Base-by-base conservation (phyloP, 345 rosid species). In the Barbarea vulgaris region DNA sequence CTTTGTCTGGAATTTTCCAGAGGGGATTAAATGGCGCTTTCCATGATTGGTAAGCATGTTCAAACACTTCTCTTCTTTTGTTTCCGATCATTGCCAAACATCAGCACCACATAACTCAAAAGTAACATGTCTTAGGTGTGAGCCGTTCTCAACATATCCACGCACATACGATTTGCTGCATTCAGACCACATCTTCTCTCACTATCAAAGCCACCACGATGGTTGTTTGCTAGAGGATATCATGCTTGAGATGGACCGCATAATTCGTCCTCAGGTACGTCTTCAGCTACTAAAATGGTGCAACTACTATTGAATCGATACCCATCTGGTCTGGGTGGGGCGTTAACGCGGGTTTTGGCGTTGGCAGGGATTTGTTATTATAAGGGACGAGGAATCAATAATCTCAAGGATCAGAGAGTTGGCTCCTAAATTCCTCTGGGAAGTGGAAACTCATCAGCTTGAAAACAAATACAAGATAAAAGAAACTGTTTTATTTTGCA, bases 131-230 rank as follows among this genome's bases (percentile, higher is more conserved):
- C 30, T 44, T 46, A 92, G 98, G 97, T 92, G 99, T 77, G 97
- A 92, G 77, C 85, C 99, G 36, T 92, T 95, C 82, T 92, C 99
- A 56, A 92, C 98, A 36, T 95, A 95, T 80, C 96, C 99, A 3
- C 94, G 94, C 50, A 85, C 94, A 1, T 90, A 92, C 9, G 94
- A 95, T 84, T 67, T 95, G 79, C 68, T 95, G 83, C 99, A 92
- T 72, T 91, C 90, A 10, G 75, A 84, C 79, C 80, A 86, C 80
- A 81, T 92, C 42, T 83, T 95, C 72, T 77, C 90, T 67, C 89
- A 83, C 51, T 86, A 89, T 68, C 74, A 82, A 69, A 82, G 77
- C 55, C 66, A 42, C 12, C 85, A 82, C 36, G 87, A 85, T 77
- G 87, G 87, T 80, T 90, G 99, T 81, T 69, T 70, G 65, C 66